phyloP scores from a whole-genome alignment of 176 grass and related monocot species.

The Carex myosuroides region DNA sequence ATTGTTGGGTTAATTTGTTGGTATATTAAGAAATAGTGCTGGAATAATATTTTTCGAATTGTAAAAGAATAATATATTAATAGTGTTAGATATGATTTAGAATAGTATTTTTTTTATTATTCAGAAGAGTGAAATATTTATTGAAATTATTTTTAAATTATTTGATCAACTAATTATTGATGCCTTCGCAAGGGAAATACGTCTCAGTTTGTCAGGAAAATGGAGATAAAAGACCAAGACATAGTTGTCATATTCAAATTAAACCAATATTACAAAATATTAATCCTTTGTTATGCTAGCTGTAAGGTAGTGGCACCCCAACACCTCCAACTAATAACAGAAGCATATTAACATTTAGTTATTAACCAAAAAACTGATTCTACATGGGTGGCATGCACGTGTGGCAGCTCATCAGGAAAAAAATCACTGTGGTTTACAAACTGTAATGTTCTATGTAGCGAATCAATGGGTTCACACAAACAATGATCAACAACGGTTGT shows the following conservation, averaged over 20 bases:
- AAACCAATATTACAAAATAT: not conserved
- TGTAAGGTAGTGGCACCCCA: conserved; percentile 26
- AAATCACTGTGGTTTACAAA: not conserved
- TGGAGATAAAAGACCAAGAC: not conserved
- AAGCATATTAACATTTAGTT: conserved; percentile 8
- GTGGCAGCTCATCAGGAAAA: not conserved
- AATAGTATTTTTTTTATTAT: too few species aligned
- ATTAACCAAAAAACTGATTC: conserved; percentile 3
- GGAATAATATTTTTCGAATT: too few species aligned
- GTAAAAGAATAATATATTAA: too few species aligned
- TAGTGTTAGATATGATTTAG: too few species aligned
- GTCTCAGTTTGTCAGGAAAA: not conserved
- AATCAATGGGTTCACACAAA: not conserved
- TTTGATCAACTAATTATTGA: not conserved
- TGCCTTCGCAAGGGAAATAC: not conserved
- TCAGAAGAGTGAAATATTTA: too few species aligned
- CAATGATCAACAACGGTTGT: not conserved
- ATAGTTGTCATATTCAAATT: not conserved
- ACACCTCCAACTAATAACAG: conserved; percentile 17
- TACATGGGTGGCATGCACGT: conserved; percentile 22
- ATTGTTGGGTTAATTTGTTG: too few species aligned
- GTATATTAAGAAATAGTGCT: too few species aligned
- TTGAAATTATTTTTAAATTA: not conserved
- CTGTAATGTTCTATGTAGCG: not conserved
- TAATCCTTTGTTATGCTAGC: conserved; percentile 13